A percentile compares a stretch with the other conserved stretches of the same genome.
These are phyloP conservation scores for Populus hybrid DNA, from an alignment of 441 rosid genomes.

Conservation along the genomic window DNA sequence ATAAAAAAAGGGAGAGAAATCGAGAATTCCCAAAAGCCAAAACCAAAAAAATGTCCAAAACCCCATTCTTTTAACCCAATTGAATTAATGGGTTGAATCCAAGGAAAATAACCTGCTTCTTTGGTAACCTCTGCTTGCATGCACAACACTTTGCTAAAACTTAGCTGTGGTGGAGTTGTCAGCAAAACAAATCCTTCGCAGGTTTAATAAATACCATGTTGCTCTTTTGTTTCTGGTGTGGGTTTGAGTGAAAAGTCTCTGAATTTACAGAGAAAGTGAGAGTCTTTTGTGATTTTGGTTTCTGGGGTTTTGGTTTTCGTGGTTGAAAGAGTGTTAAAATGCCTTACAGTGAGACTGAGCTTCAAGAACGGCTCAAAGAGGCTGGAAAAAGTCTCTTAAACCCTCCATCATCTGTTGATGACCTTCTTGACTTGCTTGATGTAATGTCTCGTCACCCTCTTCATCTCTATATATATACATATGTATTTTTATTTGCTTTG, in stretches of 20 bases:
- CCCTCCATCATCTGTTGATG: slow-evolving; percentile 45
- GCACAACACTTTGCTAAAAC: slow-evolving; percentile 20
- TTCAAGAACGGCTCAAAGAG: slow-evolving; percentile 47
- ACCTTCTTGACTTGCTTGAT: slow-evolving; percentile 53
- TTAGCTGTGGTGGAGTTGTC: neutral
- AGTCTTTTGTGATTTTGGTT: slow-evolving; percentile 18
- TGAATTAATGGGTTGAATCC: neutral
- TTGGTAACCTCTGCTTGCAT: slow-evolving; percentile 20
- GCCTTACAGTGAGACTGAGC: slow-evolving; percentile 41
- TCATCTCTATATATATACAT: slow-evolving; percentile 13
- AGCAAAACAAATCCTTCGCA: neutral
- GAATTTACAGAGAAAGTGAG: neutral
- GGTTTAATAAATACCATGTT: slow-evolving; percentile 1
- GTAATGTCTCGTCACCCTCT: slow-evolving; percentile 33
- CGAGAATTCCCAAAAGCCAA: neutral
- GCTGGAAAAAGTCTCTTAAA: slow-evolving; percentile 51
- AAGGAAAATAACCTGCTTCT: neutral
- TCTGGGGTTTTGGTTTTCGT: slow-evolving; percentile 17
- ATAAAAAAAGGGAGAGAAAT: neutral
- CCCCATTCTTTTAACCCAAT: neutral
- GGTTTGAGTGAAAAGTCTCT: neutral
- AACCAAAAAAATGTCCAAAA: neutral
- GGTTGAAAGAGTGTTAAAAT: slow-evolving; percentile 22
- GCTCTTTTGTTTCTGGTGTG: neutral
- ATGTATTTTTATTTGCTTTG: slow-evolving; percentile 3